Evolutionary conservation across 805 yeast genomes (phyloP).

Genomic region (Wickerhamomyces bisporus): DNA sequence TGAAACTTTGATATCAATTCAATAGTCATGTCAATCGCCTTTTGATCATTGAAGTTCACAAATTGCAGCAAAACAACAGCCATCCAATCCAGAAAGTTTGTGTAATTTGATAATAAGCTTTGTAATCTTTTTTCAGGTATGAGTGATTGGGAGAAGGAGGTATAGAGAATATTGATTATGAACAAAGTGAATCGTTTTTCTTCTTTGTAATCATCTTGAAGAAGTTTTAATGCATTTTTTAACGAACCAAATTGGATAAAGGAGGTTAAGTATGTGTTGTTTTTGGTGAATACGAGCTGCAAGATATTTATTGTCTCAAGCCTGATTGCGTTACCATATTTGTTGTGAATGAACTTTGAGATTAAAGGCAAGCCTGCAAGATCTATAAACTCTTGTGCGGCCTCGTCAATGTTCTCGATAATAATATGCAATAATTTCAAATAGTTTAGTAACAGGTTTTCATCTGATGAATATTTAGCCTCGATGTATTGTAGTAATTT

Average conservation of each 20-base stretch:
- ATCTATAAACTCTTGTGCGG: constrained; percentile 7
- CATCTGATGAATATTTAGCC: background rate
- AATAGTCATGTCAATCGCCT: constrained; percentile 28
- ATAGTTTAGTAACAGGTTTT: background rate
- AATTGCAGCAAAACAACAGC: constrained; percentile 32
- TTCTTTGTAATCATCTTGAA: constrained; percentile 40
- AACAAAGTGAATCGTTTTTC: constrained; percentile 34
- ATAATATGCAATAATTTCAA: constrained; percentile 1
- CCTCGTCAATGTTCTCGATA: background rate
- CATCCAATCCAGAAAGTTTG: constrained; percentile 32
- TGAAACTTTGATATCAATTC: constrained; percentile 28
- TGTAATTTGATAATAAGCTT: constrained; percentile 36
- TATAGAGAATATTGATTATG: constrained; percentile 33
- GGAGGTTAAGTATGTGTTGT: constrained; percentile 31
- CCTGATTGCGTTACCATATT: constrained; percentile 1
- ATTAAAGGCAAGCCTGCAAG: constrained; percentile 17
- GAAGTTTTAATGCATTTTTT: constrained; percentile 33
- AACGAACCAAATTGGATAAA: constrained; percentile 44
- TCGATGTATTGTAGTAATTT: constrained; percentile 4
- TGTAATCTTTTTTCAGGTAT: constrained; percentile 38
- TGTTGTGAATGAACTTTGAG: constrained; percentile 3
- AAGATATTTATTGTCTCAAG: constrained; percentile 6
- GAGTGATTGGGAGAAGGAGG: constrained; percentile 30
- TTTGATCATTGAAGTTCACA: constrained; percentile 7
- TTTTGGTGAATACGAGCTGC: constrained; percentile 13